phyloP scores from a whole-genome alignment of 1,284 basidiomycete genomes.

The Pterulicium gracile region DNA sequence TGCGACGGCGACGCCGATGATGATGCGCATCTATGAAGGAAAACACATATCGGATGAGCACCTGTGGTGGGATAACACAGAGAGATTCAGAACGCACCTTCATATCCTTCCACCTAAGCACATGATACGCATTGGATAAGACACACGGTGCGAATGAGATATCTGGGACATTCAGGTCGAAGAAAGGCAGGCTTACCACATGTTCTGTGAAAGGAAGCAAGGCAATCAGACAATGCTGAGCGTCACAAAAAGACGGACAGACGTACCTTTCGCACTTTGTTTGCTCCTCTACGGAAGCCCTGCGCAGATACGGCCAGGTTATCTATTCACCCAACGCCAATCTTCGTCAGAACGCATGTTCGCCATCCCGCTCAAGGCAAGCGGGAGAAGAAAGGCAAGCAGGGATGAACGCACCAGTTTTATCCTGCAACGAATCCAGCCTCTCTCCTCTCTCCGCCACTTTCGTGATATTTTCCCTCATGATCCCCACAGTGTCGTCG shows the following conservation, averaged over 20 bases:
- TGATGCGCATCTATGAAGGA: constrained; percentile 72
- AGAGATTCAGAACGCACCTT: constrained; percentile 42
- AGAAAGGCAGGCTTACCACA: constrained; percentile 58
- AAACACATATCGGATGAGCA: constrained; percentile 10
- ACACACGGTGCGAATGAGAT: constrained; percentile 2
- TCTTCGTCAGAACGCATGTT: constrained; percentile 7
- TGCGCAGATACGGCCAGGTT: constrained; percentile 98
- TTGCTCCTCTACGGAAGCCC: constrained; percentile 95
- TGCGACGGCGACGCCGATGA: constrained; percentile 79
- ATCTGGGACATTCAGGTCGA: constrained; percentile 7
- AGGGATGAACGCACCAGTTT: constrained; percentile 68
- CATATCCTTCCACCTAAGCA: constrained; percentile 90
- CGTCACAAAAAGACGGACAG: constrained; percentile 6
- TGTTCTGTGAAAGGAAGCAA: constrained; percentile 39
- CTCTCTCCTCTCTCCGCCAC: constrained; percentile 94
- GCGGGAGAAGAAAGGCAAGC: constrained; percentile 5
- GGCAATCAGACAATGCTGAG: background rate
- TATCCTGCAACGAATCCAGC: constrained; percentile 91
- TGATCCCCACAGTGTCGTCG: constrained; percentile 91
- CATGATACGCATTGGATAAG: constrained; percentile 8
- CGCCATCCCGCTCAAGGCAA: constrained; percentile 2
- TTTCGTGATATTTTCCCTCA: constrained; percentile 96
- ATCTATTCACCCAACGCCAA: constrained; percentile 47
- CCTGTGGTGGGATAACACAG: constrained; percentile 6
- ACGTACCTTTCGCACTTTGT: constrained; percentile 95